phyloP scores from a whole-genome alignment of 306 rosid species.

The Lupinus albus region DNA sequence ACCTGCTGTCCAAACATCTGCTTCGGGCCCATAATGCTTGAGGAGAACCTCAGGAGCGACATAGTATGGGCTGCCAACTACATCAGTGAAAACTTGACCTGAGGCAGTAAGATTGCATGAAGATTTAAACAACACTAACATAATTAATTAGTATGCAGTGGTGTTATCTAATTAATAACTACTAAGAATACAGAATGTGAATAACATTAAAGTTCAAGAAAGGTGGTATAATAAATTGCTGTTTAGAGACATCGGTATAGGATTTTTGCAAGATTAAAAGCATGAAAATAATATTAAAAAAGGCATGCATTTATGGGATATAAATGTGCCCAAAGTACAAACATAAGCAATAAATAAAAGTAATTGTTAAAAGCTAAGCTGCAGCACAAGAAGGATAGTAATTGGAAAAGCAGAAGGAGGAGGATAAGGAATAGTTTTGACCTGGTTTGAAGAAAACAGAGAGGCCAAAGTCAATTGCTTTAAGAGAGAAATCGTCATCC shows the following conservation, averaged over 20 bases:
- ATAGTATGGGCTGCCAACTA: slow-evolving; percentile 95
- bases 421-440: slow-evolving; percentile 34
- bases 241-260: slow-evolving; percentile 11
- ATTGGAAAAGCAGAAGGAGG: background rate
- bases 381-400: background rate
- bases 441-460: slow-evolving; percentile 97
- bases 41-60: slow-evolving; percentile 99
- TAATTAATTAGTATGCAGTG: slow-evolving; percentile 15
- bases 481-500: slow-evolving; percentile 91
- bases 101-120: slow-evolving; percentile 36
- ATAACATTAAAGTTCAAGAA: slow-evolving; percentile 16
- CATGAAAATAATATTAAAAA: slow-evolving; percentile 9
- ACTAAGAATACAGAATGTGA: background rate
- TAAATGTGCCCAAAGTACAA: slow-evolving; percentile 14
- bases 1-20: slow-evolving; percentile 96
- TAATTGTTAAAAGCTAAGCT: slow-evolving; percentile 10
- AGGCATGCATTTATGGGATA: background rate
- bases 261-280: slow-evolving; percentile 22
- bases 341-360: background rate
- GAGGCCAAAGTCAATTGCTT: slow-evolving; percentile 96
- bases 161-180: slow-evolving; percentile 25
- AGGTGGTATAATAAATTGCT: slow-evolving; percentile 4
- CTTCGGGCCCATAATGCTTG: slow-evolving; percentile 92
- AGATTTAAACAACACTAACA: slow-evolving; percentile 40
- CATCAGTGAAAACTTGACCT: slow-evolving; percentile 93